These are phyloP conservation scores for Hanseniaspora lindneri DNA, from an alignment of 805 yeast species.

Conservation along the genomic window DNA sequence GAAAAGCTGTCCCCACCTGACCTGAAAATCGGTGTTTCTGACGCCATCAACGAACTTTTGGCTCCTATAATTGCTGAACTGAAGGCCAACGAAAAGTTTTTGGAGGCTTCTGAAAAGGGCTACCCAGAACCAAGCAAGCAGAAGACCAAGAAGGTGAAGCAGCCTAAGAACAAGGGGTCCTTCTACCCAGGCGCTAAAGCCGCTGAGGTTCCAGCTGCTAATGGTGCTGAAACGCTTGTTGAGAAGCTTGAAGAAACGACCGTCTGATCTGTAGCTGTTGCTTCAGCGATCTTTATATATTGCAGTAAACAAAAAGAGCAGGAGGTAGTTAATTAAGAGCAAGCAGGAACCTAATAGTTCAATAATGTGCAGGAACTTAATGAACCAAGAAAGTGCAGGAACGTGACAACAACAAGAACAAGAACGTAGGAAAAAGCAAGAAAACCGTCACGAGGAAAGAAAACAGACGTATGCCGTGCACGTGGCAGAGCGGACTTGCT, in stretches of 20 bases:
- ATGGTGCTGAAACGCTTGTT: slow-evolving; percentile 30
- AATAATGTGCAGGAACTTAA: too few relatives aligned
- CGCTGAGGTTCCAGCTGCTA: slow-evolving; percentile 25
- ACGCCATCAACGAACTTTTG: slow-evolving; percentile 64
- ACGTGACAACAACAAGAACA: too few relatives aligned
- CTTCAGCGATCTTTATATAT: too few relatives aligned
- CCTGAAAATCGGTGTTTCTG: slow-evolving; percentile 83
- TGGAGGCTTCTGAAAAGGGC: slow-evolving; percentile 62
- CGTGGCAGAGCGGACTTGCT: too few relatives aligned
- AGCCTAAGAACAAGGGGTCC: slow-evolving; percentile 79
- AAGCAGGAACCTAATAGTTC: too few relatives aligned
- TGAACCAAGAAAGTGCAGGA: too few relatives aligned
- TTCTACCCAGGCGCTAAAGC: slow-evolving; percentile 61
- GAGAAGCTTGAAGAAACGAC: slow-evolving; percentile 25
- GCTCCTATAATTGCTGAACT: slow-evolving; percentile 74
- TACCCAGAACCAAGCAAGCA: slow-evolving; percentile 64
- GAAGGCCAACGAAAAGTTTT: slow-evolving; percentile 53
- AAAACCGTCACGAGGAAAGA: too few relatives aligned
- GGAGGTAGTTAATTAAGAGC: too few relatives aligned
- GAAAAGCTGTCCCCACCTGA: slow-evolving; percentile 84
- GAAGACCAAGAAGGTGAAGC: slow-evolving; percentile 55
- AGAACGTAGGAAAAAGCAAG: too few relatives aligned
- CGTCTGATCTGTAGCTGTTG: too few relatives aligned
- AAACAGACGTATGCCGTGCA: too few relatives aligned
- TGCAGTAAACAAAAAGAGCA: too few relatives aligned